phyloP scores from a whole-genome alignment of 192 early-diverging fungal genomes.

The Linnemannia zychae region DNA sequence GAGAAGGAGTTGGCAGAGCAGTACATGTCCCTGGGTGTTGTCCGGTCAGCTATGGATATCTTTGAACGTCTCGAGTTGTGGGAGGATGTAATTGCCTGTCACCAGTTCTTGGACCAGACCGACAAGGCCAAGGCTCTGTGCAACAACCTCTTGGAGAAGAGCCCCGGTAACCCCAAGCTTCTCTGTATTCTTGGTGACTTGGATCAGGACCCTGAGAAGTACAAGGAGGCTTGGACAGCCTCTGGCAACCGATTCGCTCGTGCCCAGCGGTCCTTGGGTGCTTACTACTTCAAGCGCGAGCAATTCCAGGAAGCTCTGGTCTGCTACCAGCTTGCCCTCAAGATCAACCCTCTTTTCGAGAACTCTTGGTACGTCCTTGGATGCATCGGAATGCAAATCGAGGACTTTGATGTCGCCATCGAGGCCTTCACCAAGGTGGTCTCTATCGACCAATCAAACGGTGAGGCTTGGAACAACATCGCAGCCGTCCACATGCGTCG shows the following conservation, averaged over 20 bases:
- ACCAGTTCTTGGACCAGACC: constrained; percentile 87
- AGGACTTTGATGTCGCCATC: constrained; percentile 82
- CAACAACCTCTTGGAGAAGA: constrained; percentile 67
- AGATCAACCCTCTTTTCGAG: constrained; percentile 95
- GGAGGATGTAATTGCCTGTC: constrained; percentile 94
- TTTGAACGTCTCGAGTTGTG: constrained; percentile 95
- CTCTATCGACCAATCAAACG: constrained; percentile 81
- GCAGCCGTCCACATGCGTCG: constrained; percentile 84
- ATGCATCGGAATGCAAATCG: constrained; percentile 88
- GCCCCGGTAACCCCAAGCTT: constrained; percentile 85
- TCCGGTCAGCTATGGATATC: constrained; percentile 94
- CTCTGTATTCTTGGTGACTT: constrained; percentile 94
- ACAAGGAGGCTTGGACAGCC: constrained; percentile 91
- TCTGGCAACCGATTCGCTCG: constrained; percentile 86
- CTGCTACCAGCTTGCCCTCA: constrained; percentile 85
- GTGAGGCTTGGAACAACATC: constrained; percentile 98
- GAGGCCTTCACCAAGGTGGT: constrained; percentile 84
- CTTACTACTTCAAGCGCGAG: constrained; percentile 77
- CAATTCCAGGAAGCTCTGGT: constrained; percentile 77
- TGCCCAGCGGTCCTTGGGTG: constrained; percentile 95
- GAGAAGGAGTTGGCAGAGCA: constrained; percentile 92
- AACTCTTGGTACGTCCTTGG: constrained; percentile 97
- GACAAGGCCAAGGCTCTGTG: constrained; percentile 90
- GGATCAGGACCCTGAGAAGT: constrained; percentile 79
- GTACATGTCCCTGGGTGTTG: constrained; percentile 87